phyloP scores from a whole-genome alignment of 805 yeast species.

The Suhomyces faveliae region DNA sequence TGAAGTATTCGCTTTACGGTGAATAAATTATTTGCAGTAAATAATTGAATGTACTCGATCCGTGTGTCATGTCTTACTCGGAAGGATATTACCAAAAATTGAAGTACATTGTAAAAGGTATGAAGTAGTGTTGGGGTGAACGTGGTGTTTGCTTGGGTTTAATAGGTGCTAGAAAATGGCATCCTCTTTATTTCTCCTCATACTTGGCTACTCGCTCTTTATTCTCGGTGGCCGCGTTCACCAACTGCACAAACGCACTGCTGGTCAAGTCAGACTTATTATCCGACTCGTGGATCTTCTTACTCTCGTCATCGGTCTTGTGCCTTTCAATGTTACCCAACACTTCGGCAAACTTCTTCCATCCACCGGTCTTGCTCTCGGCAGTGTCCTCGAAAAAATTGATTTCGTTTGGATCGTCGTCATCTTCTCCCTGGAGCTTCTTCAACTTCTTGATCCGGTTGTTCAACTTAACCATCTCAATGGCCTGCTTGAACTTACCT shows the following conservation, averaged over 20 bases:
- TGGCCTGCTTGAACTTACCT: conserved; percentile 78
- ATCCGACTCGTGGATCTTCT: not conserved
- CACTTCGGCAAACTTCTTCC: conserved; percentile 29
- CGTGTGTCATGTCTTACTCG: too few relatives aligned
- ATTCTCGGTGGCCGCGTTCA: conserved; percentile 62
- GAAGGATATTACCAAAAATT: too few relatives aligned
- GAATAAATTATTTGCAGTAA: too few relatives aligned
- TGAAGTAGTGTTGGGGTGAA: too few relatives aligned
- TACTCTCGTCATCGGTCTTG: conserved; percentile 17
- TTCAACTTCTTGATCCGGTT: conserved; percentile 75
- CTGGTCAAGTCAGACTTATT: conserved; percentile 42
- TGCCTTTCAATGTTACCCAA: conserved; percentile 20
- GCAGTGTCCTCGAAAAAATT: conserved; percentile 38
- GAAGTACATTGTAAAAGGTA: too few relatives aligned
- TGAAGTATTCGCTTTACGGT: too few relatives aligned
- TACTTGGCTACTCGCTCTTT: conserved; percentile 42
- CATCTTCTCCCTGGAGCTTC: conserved; percentile 56
- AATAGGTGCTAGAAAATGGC: not conserved
- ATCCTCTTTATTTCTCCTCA: not conserved
- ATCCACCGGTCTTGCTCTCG: conserved; percentile 13
- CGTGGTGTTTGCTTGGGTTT: too few relatives aligned
- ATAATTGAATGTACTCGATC: too few relatives aligned
- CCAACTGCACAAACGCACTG: conserved; percentile 68
- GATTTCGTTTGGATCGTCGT: conserved; percentile 50
- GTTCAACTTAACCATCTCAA: conserved; percentile 77